Percentiles rank a stretch among this genome's conserved stretches.
Conservation (phyloP, 2,329 filamentous ascomycete genomes). For the Dactylellina sp. region DNA sequence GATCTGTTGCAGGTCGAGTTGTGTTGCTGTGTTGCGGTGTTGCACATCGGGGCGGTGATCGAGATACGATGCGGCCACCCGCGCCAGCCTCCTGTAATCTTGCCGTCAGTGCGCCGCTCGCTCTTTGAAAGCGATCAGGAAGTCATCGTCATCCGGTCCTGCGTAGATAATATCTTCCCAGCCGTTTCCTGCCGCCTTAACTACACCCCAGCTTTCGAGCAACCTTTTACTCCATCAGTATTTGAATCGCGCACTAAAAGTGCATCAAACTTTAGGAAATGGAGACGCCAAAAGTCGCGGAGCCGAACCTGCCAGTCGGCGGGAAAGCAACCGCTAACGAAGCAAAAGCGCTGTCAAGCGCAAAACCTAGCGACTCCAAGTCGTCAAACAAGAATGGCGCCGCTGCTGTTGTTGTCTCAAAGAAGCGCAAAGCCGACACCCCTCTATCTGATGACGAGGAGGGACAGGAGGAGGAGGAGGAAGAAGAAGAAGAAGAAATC, state of each 20-base stretch:
- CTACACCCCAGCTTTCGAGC: no score
- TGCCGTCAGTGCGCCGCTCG: conserved; percentile 3
- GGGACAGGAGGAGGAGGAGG: conserved; percentile 49
- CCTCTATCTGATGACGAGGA: conserved; percentile 60
- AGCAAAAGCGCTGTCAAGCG: conserved; percentile 7
- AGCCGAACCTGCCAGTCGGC: conserved; percentile 1
- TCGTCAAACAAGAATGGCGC: conserved; percentile 30
- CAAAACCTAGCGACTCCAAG: background rate
- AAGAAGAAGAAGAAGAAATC: conserved; percentile 35
- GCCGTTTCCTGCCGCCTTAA: background rate
- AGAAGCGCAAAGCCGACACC: conserved; percentile 57
- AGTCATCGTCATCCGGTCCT: background rate
- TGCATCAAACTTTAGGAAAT: conserved; percentile 8
- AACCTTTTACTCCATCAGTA: background rate
- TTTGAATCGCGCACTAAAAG: background rate
- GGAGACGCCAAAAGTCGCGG: conserved; percentile 26
- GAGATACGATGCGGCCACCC: conserved; percentile 14
- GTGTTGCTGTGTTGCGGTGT: conserved; percentile 40
- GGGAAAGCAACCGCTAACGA: conserved; percentile 4
- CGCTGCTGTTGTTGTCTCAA: conserved; percentile 20
- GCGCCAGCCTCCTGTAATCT: conserved; percentile 51
- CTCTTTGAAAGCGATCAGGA: conserved; percentile 5
- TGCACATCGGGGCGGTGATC: conserved; percentile 12
- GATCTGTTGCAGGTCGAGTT: background rate
- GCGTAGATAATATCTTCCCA: background rate